Base-by-base conservation (phyloP, 164 flowering plant genomes). In the Paratinospora sagittata region DNA sequence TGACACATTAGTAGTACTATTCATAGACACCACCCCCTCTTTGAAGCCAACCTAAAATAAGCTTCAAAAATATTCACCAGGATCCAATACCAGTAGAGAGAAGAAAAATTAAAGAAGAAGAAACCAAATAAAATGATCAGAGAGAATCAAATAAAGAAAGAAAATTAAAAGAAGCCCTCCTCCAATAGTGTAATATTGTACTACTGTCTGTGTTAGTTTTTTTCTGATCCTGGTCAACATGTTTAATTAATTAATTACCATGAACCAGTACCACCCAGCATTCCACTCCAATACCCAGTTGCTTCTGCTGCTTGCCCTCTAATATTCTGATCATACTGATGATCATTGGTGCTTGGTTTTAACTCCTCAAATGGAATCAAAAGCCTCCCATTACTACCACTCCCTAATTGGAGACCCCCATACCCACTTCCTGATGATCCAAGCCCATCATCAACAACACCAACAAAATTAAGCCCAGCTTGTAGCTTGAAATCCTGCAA, bases 251-350 rank as follows among this genome's bases (percentile, higher is more conserved):
- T 5, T 2, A 39, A 52, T 52, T 82, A 93, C 92, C 92, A 89
- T 75, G 95, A 83, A 68, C 97, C 58, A 52, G 7, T 92, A 75
- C 89, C 92, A 65, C 92, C 93, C 66, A 89, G 70, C 87, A 89
- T 86, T 67, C 97, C 95, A 87, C 80, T 86, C 97, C 98, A 93
- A 73, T 85, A 93, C 69, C 97, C 95, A 73, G 83, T 70, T 68
- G 94, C 6, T 11, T 11, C 77, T 70, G 83, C 87, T 34, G 80
- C 90, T 66, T 86, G 84, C 68, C 76, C 86, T 67, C 82, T 43
- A 43, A 43, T 85, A 76, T 66, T 79, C 30, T 82, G 81, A 26
- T 83, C 84, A 72, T 65, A 71, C 24, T 78, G 58, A 52, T 52
- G n/a, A 52, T n/a, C 68, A 37, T 26, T 69, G 27, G 70, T 74